Evolutionary conservation across 2,329 filamentous ascomycete genomes (phyloP).

Genomic region (Sporothrix inflata): DNA sequence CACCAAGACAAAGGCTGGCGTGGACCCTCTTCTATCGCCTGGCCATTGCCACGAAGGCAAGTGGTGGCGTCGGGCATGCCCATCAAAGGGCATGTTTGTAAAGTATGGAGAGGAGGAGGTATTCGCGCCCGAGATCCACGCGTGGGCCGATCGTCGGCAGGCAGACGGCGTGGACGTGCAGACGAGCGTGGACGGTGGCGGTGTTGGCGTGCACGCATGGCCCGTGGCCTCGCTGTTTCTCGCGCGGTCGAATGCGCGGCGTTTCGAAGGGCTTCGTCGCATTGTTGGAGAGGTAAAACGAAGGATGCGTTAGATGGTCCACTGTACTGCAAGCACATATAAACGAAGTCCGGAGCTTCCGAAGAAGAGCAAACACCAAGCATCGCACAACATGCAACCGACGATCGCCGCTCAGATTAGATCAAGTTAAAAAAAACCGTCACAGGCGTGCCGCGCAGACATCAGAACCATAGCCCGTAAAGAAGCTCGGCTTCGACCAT

Average conservation of each 20-base stretch:
- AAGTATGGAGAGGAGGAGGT: slow-evolving; percentile 78
- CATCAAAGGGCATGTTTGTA: slow-evolving; percentile 68
- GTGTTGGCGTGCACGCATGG: slow-evolving; percentile 71
- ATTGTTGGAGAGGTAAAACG: slow-evolving; percentile 42
- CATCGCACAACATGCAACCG: slow-evolving; percentile 28
- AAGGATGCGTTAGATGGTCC: slow-evolving; percentile 37
- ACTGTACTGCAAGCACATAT: slow-evolving; percentile 26
- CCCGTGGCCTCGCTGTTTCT: slow-evolving; percentile 70
- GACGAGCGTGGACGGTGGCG: slow-evolving; percentile 41
- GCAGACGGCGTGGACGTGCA: slow-evolving; percentile 38
- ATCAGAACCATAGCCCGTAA: slow-evolving; percentile 54
- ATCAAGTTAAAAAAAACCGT: slow-evolving; percentile 61
- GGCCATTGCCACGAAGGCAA: neutral
- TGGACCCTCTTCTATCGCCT: neutral
- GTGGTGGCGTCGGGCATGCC: slow-evolving; percentile 57
- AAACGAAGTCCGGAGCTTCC: slow-evolving; percentile 33
- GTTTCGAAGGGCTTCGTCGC: slow-evolving; percentile 54
- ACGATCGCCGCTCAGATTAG: slow-evolving; percentile 60
- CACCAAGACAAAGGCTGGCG: neutral
- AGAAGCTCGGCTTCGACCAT: slow-evolving; percentile 54
- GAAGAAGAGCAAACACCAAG: neutral
- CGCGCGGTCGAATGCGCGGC: slow-evolving; percentile 50
- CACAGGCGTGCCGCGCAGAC: slow-evolving; percentile 45
- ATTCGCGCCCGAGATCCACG: slow-evolving; percentile 73
- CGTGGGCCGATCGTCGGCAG: slow-evolving; percentile 52